These are phyloP conservation scores for Cornus florida DNA, from an alignment of 148 eudicot genomes.

Conservation along the genomic window DNA sequence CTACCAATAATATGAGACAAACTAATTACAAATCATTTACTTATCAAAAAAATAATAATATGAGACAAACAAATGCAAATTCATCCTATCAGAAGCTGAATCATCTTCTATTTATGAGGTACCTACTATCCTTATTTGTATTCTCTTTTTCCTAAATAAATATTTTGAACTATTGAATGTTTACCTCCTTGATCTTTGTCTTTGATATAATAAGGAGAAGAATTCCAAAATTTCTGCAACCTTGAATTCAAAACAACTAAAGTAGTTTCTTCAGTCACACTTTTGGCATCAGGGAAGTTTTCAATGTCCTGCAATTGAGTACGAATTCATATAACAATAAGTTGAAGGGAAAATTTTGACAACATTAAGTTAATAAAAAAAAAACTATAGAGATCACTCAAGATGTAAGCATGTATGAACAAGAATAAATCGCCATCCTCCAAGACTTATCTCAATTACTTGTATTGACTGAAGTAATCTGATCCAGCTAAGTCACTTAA, in stretches of 20 bases:
- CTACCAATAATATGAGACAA: not conserved
- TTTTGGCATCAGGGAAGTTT: constrained; percentile 24
- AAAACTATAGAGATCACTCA: not conserved
- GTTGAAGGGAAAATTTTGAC: not conserved
- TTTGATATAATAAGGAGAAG: constrained; percentile 38
- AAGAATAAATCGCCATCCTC: constrained; percentile 3
- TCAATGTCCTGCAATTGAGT: constrained; percentile 26
- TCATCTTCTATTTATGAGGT: not conserved
- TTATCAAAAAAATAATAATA: not conserved
- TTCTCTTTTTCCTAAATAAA: not conserved
- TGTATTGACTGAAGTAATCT: not conserved
- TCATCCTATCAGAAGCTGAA: not conserved
- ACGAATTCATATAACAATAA: not conserved
- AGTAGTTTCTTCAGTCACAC: constrained; percentile 7
- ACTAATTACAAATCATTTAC: no score
- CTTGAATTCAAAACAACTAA: constrained; percentile 21
- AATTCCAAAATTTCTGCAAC: constrained; percentile 32
- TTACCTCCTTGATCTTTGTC: constrained; percentile 26
- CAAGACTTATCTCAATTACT: not conserved
- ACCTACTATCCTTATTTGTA: not conserved
- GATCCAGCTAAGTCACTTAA: not conserved
- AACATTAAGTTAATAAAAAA: not conserved
- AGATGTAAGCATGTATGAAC: not conserved
- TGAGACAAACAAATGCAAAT: not conserved
- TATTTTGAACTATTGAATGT: not conserved